Evolutionary conservation across 805 yeast genomes (phyloP), one percentile per base, ranked within the genome.

Genomic region (Dipodascus albidus): DNA sequence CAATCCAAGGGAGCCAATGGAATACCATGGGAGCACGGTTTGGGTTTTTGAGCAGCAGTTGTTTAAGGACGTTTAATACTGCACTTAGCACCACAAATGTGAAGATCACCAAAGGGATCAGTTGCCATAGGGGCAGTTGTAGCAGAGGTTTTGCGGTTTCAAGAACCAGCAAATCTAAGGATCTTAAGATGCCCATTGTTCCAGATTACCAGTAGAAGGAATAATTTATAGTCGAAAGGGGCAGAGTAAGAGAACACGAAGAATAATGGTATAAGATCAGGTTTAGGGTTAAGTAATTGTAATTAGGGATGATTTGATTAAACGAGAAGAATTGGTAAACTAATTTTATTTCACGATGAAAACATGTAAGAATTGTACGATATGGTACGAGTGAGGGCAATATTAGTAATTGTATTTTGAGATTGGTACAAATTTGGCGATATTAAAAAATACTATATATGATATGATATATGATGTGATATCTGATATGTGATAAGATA

Each of bases 1-100:
- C 99, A 48, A 91, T 74, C 96, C 97, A 89, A 27, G 99, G 99
- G 56, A 93, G 74, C 85, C 89, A 83, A 73, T 93, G 83, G 64
- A 86, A 87, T 1, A 88, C 98, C 59, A 91, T 66, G 2, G 99
- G 99, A 9, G 81, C 96, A 53, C 96, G 75, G 69, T 88, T 95
- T 9, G 72, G 72, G 58, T 65, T 63, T 33, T 59, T 15, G 54
- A 67, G 63, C 21, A 66, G 55, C 19, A 67, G 54, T 64, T 71
- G 76, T 49, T 54, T 42, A 17, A 66, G 54, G 23, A 64, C 64
- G 55, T 70, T 72, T 50, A 62, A 47, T 8, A 61, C 57, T 23
- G 68, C 52, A 3, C 57, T 15, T 19, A 54, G 53, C 19, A 57
- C 57, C 14, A 63, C 27, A 22, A 56, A 20, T 11, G 53, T 54